Evolutionary conservation across 2,329 filamentous ascomycete genomes (phyloP).

Genomic region (Cercospora canescens): DNA sequence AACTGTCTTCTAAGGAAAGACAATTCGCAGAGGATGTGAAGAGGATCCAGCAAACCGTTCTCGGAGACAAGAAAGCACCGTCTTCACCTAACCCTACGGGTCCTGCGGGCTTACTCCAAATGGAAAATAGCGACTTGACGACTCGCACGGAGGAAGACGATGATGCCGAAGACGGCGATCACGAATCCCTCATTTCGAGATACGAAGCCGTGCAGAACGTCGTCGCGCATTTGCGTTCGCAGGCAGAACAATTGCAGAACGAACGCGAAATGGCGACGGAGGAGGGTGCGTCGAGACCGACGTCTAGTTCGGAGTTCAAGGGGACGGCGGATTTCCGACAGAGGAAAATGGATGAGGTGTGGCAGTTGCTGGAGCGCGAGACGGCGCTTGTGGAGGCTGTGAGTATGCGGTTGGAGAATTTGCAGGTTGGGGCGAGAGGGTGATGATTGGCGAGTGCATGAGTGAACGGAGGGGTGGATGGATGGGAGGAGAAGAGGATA

Average conservation of each 20-base stretch:
- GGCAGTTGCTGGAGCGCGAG: constrained; percentile 64
- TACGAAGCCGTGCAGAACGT: constrained; percentile 30
- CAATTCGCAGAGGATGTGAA: constrained; percentile 60
- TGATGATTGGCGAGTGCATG: not conserved
- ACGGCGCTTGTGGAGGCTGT: constrained; percentile 68
- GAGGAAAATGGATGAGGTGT: constrained; percentile 65
- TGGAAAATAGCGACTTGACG: constrained; percentile 28
- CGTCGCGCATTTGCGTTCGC: constrained; percentile 29
- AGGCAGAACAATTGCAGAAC: constrained; percentile 31
- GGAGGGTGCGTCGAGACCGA: constrained; percentile 29
- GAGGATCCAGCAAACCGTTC: constrained; percentile 38
- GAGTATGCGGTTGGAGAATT: constrained; percentile 60
- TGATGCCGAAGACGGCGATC: constrained; percentile 11
- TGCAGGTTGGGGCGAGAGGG: constrained; percentile 35
- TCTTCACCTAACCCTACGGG: constrained; percentile 12
- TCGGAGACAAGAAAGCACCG: constrained; percentile 29
- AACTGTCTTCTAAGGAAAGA: constrained; percentile 64
- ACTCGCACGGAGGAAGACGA: constrained; percentile 12
- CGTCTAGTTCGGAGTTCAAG: constrained; percentile 51
- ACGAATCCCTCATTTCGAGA: constrained; percentile 23
- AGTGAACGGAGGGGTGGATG: not conserved
- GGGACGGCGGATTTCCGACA: constrained; percentile 54
- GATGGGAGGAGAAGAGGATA: too few species aligned
- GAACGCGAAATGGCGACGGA: constrained; percentile 32
- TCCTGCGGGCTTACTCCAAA: constrained; percentile 33